phyloP scores from a whole-genome alignment of 2,329 filamentous ascomycete genomes.

The Domatiomyces globalis region DNA sequence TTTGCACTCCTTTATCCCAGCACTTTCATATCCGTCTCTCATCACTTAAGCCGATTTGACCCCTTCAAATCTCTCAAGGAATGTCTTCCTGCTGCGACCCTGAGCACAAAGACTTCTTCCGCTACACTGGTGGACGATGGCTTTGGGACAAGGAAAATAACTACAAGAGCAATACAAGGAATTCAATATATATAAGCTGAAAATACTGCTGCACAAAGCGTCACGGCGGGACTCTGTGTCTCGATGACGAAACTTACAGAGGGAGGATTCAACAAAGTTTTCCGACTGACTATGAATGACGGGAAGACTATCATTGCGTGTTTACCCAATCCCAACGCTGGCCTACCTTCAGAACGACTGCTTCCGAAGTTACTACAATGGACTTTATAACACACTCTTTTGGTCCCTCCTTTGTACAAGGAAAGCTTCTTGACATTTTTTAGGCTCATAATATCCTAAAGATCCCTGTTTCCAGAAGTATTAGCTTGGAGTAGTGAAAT shows the following conservation, averaged over 20 bases:
- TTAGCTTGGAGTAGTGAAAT: conserved; percentile 16
- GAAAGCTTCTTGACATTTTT: conserved; percentile 10
- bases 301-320: conserved; percentile 22
- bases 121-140: too few relatives aligned
- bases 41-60: neutral
- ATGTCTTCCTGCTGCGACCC: too few relatives aligned
- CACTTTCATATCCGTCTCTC: too few relatives aligned
- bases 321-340: conserved; percentile 22
- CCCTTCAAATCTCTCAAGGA: too few relatives aligned
- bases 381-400: conserved; percentile 15
- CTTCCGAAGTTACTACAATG: conserved; percentile 21
- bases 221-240: too few relatives aligned
- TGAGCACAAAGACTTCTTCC: too few relatives aligned
- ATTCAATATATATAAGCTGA: too few relatives aligned
- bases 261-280: conserved; percentile 7
- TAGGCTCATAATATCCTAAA: conserved; percentile 10
- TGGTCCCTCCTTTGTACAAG: conserved; percentile 2
- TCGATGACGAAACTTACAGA: conserved; percentile 17
- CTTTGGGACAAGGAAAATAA: too few relatives aligned
- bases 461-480: conserved; percentile 18
- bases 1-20: too few relatives aligned
- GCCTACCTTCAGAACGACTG: conserved; percentile 20
- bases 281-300: conserved; percentile 17
- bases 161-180: too few relatives aligned
- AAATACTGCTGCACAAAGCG: too few relatives aligned